Base-by-base conservation (phyloP, 805 yeast species). In the Candida oleophila region DNA sequence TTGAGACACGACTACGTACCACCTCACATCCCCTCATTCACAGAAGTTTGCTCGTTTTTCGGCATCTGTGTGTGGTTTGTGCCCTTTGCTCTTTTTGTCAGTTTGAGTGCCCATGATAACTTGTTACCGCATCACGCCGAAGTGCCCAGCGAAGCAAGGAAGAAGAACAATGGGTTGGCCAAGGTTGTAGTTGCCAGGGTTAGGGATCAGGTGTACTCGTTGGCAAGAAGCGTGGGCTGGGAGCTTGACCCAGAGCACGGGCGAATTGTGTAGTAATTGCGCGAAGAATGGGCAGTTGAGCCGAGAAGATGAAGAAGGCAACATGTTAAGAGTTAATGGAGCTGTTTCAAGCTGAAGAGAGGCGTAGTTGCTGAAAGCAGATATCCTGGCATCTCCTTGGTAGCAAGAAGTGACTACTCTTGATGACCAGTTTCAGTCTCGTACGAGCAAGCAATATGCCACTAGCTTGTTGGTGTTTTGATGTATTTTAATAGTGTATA, bases 11-110 rank as follows among this genome's bases (percentile, higher is more conserved):
- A 75, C 42, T 85, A 82, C 57, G 66, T 66, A 19, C 80, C 87
- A 41, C 87, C 86, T 12, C 78, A 80, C 40, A 78, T 88, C 45
- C 96, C 96, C 1, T 75, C 86, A 11, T 92, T 92, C 60, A 74
- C 90, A 1, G 96, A 94, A 61, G 88, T 94, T 3, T 88, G 97
- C n/a, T 86, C 97, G 2, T 94, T 94, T 64, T 91, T 94, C 61
- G 99, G 97, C 1, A 68, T 94, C 37, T 84, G 94, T 56, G 83
- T 94, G 16, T 94, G 99, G 99, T 76, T 92, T 49, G 80, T 94
- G 22, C 99, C 99, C 30, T 89, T 94, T 64, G 84, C 96, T 3
- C 73, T 94, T 47, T 92, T 94, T 65, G 92, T 94, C 15, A 85
- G 96, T 25, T 73, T 94, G 49, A 87, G 95, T 61, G 97, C 97